These are phyloP conservation scores for Iberis amara DNA, from an alignment of 441 rosid species.

Conservation along the genomic window DNA sequence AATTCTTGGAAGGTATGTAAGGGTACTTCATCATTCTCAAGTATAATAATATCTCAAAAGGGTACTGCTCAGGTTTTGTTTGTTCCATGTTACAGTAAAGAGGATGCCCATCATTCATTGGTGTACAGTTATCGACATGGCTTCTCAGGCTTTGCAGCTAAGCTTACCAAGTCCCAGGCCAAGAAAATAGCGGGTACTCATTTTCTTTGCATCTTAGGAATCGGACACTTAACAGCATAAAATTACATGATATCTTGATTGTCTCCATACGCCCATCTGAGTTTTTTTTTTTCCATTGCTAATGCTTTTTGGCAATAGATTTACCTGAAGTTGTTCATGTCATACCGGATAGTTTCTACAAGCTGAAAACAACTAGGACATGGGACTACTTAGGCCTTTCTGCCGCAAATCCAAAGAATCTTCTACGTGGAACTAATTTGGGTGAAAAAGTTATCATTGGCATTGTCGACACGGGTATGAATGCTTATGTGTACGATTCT, in stretches of 20 bases:
- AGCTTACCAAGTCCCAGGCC: conserved; percentile 44
- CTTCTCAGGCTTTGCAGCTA: conserved; percentile 60
- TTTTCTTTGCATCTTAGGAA: not conserved
- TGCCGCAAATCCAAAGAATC: conserved; percentile 17
- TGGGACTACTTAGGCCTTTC: conserved; percentile 30
- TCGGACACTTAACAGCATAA: not conserved
- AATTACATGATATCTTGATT: conserved; percentile 3
- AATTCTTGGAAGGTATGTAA: conserved; percentile 29
- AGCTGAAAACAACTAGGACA: conserved; percentile 25
- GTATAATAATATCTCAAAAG: not conserved
- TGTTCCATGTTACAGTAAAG: conserved; percentile 34
- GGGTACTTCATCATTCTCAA: not conserved
- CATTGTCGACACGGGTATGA: conserved; percentile 22
- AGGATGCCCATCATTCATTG: conserved; percentile 47
- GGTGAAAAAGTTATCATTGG: conserved; percentile 22
- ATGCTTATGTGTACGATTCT: not conserved
- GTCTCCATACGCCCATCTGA: not conserved
- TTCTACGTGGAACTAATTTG: conserved; percentile 18
- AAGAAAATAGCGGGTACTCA: conserved; percentile 28
- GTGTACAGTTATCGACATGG: conserved; percentile 59
- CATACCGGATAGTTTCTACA: conserved; percentile 21
- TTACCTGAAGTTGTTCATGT: conserved; percentile 31
- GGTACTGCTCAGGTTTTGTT: not conserved
- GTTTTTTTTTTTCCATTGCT: not conserved
- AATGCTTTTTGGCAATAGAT: conserved; percentile 13